phyloP scores from a whole-genome alignment of 1,139 yeast species.

The Debaryomyces nepalensis region DNA sequence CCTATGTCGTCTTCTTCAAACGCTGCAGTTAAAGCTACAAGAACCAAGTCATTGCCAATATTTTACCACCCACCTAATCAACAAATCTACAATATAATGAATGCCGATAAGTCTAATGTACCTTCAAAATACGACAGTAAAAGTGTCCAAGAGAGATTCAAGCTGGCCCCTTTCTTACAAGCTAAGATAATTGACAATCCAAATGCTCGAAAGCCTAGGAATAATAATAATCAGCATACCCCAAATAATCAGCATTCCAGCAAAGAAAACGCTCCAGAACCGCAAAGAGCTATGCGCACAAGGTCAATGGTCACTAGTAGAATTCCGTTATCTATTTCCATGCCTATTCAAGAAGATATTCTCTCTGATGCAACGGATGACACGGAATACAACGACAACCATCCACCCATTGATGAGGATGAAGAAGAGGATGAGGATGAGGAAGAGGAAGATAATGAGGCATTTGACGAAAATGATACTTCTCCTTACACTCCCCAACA shows the following conservation, averaged over 20 bases:
- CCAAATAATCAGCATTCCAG: slow-evolving; percentile 15
- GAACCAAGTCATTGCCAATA: slow-evolving; percentile 67
- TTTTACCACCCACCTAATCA: slow-evolving; percentile 51
- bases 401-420: slow-evolving; percentile 24
- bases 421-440: slow-evolving; percentile 25
- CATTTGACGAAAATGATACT: slow-evolving; percentile 26
- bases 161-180: slow-evolving; percentile 53
- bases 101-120: slow-evolving; percentile 46
- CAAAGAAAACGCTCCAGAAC: slow-evolving; percentile 39
- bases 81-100: slow-evolving; percentile 46
- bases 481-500: slow-evolving; percentile 52
- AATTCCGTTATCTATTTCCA: slow-evolving; percentile 37
- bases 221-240: not conserved
- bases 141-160: slow-evolving; percentile 50
- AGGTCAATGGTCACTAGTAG: slow-evolving; percentile 45
- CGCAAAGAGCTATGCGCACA: slow-evolving; percentile 50
- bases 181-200: slow-evolving; percentile 46
- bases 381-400: slow-evolving; percentile 38
- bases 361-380: slow-evolving; percentile 36
- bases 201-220: slow-evolving; percentile 16
- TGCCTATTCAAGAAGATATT: slow-evolving; percentile 47
- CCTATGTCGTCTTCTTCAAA: slow-evolving; percentile 22
- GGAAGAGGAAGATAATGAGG: slow-evolving; percentile 26
- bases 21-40: slow-evolving; percentile 55
- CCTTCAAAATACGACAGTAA: slow-evolving; percentile 48